phyloP scores from a whole-genome alignment of 1,284 basidiomycete genomes.

The Pseudozyma tsukubaensis region DNA sequence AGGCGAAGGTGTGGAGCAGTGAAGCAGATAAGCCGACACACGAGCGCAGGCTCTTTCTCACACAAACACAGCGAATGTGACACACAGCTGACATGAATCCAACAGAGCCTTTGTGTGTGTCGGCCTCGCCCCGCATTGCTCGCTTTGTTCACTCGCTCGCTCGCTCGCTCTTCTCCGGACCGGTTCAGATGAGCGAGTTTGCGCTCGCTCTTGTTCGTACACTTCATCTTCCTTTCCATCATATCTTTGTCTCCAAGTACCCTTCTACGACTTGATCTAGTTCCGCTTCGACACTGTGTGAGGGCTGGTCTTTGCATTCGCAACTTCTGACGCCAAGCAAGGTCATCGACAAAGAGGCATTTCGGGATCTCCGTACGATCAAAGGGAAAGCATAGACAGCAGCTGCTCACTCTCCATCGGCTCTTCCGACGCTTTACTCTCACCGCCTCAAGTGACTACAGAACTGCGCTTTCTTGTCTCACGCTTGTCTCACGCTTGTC shows the following conservation, averaged over 20 bases:
- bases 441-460: too few species aligned
- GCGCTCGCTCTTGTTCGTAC: conserved; percentile 5
- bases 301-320: too few species aligned
- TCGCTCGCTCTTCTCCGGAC: conserved; percentile 39
- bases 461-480: not conserved
- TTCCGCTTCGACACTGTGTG: too few species aligned
- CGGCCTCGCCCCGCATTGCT: conserved; percentile 13
- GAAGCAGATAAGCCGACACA: conserved; percentile 14
- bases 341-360: too few species aligned
- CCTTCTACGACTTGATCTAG: too few species aligned
- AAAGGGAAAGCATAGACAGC: too few species aligned
- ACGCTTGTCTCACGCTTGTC: too few species aligned
- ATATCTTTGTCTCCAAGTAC: not conserved
- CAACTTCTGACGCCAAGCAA: not conserved
- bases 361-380: too few species aligned
- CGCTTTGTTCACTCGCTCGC: conserved; percentile 6
- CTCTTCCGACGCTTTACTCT: too few species aligned
- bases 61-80: not conserved
- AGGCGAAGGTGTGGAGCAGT: too few species aligned
- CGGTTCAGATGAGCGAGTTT: too few species aligned
- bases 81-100: conserved; percentile 8
- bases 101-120: not conserved
- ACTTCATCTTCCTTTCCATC: conserved; percentile 2
- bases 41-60: conserved; percentile 14
- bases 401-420: too few species aligned